These are phyloP conservation scores for Cryphonectria parasitica DNA, from an alignment of 2,329 filamentous ascomycete species.

Conservation along the genomic window DNA sequence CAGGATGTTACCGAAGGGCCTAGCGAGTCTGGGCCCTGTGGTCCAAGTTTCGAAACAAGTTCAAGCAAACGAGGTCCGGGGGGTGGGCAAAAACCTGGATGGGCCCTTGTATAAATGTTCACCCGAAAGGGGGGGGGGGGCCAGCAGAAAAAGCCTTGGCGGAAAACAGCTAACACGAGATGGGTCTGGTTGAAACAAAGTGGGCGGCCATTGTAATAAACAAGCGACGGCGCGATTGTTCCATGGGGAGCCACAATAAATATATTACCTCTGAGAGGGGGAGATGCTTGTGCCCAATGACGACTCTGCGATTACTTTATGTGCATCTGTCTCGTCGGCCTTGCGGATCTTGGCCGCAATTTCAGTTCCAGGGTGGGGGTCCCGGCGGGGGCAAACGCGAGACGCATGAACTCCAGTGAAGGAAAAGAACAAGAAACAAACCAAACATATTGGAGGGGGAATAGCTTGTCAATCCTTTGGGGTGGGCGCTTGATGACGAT, in stretches of 20 bases:
- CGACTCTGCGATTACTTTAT: background rate
- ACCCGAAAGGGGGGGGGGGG: background rate
- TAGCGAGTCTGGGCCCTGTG: background rate
- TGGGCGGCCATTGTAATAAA: background rate
- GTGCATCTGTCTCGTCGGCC: too few relatives aligned
- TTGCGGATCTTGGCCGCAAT: background rate
- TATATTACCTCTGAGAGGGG: background rate
- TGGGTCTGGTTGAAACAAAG: slow-evolving; percentile 7
- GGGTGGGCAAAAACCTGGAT: too few relatives aligned
- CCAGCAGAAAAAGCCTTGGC: background rate
- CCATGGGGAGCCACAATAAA: background rate
- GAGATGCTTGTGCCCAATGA: background rate
- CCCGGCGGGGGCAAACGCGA: background rate
- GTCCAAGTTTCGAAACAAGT: background rate
- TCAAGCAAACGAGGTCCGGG: background rate
- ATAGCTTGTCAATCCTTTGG: background rate
- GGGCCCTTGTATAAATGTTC: background rate
- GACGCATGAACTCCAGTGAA: background rate
- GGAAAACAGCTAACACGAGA: background rate
- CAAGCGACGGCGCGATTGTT: background rate
- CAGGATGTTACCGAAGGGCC: background rate
- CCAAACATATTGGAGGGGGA: background rate
- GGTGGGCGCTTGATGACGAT: background rate
- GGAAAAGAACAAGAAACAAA: background rate
- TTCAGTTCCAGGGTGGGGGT: background rate